phyloP scores from a whole-genome alignment of 768 basidiomycete genomes.

The Omphalotus guepiniiformis region DNA sequence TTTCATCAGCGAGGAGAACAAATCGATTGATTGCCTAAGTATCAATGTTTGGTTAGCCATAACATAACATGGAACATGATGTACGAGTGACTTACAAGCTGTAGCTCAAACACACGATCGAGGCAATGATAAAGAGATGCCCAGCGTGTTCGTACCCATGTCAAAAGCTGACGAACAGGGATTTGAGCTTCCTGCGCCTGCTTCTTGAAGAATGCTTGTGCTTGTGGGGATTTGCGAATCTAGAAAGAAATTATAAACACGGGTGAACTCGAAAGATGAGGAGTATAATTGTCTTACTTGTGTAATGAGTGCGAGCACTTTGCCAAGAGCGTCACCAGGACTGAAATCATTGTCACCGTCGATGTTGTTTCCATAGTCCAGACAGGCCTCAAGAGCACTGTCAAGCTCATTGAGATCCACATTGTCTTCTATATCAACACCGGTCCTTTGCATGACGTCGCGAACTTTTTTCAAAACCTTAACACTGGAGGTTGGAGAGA shows the following conservation, averaged over 20 bases:
- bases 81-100: not conserved
- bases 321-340: not conserved
- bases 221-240: no score
- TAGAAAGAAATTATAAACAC: no score
- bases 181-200: no score
- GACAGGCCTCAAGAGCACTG: not conserved
- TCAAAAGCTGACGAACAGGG: no score
- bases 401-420: slow-evolving; percentile 11
- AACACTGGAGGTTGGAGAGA: slow-evolving; percentile 13
- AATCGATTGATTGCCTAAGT: not conserved
- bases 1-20: not conserved
- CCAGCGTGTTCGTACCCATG: no score
- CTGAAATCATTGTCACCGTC: not conserved
- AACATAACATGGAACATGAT: no score
- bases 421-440: not conserved
- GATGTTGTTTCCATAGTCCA: not conserved
- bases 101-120: not conserved
- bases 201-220: no score
- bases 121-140: not conserved
- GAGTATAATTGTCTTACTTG: not conserved
- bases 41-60: no score
- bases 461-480: slow-evolving; percentile 6
- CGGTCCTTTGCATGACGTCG: not conserved
- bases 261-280: no score
- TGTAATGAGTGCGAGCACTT: not conserved